Evolutionary conservation across 306 rosid genomes (phyloP).

Genomic region (Cucurbita ficifolia): DNA sequence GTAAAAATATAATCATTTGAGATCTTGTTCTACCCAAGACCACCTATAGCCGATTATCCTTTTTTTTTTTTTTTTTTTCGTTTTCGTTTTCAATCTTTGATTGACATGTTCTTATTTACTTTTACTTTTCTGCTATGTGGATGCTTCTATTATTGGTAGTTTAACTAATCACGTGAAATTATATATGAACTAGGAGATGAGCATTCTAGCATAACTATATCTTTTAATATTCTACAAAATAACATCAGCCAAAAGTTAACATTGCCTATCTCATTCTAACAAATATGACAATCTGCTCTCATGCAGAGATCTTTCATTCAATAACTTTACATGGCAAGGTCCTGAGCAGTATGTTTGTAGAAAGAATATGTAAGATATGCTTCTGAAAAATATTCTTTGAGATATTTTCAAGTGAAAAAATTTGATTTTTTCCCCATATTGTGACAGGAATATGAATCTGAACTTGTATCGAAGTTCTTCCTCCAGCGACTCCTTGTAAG

Average conservation of each 20-base stretch:
- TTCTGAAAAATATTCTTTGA: background rate
- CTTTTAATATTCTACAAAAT: background rate
- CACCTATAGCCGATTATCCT: background rate
- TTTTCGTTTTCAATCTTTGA: background rate
- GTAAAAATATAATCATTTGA: background rate
- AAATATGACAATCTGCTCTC: conserved; percentile 3
- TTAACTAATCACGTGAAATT: background rate
- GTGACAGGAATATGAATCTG: conserved; percentile 52
- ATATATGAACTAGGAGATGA: background rate
- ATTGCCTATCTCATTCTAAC: background rate
- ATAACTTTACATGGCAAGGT: conserved; percentile 63
- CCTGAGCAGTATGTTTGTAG: conserved; percentile 42
- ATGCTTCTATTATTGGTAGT: background rate
- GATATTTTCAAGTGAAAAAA: conserved; percentile 9
- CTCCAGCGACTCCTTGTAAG: conserved; percentile 35
- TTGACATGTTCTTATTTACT: background rate
- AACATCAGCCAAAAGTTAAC: background rate
- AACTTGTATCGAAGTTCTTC: conserved; percentile 60
- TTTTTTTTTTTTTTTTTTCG: background rate
- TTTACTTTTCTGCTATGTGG: background rate
- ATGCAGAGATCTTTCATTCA: conserved; percentile 84
- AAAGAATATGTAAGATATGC: conserved; percentile 32
- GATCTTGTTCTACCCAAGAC: background rate
- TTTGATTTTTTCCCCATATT: conserved; percentile 9
- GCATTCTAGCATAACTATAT: background rate